Base-by-base conservation (phyloP, 1,284 basidiomycete species). In the Kwoniella shivajii region DNA sequence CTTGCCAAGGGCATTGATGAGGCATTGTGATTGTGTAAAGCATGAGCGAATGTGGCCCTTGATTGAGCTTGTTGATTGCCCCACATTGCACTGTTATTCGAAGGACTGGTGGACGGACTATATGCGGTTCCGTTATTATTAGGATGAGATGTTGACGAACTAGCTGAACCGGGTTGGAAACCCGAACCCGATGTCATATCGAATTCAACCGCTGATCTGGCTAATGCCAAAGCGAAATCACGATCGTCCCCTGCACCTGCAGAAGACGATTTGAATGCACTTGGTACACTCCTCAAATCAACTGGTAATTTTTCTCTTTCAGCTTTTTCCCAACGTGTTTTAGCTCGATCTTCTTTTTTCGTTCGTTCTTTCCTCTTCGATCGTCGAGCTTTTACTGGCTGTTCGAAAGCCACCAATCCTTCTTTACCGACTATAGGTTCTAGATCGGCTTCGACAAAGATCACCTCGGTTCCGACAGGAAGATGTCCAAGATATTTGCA, bases 401-500 rank as follows among this genome's bases (percentile, higher is more conserved):
- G 84, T 68, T 92, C 89, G 68, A 94, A 97, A 56, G 83, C 85
- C 75, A 84, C 87, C 50, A 94, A 74, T 0, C 86, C 86, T 9
- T 87, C 86, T 9, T 66, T 66, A 44, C 89, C 87, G 20, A 95
- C 89, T 24, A 94, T 87, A 9, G 79, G 80, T 53, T 83, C 80
- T 9, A 97, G 80, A 72, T 97, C 88, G 3, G 92, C 86, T 78
- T 99, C 94, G 57, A 98, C 82, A 74, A 99, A 98, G 13, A 94
- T 88, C 39, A 98, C 90, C 72, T 98, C 93, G 14, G 90, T 87
- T 45, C 92, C 88, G 64, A 92, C 88, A 0, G 95, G 91, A 61
- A 98, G 82, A 75, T 98, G 94, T 2, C 85, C 85, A 54, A 99
- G 87, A 78, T 98, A 99, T 76, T 95, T 97, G 82, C 91, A 97